A percentile compares a stretch with the other conserved stretches of the same genome.
These are phyloP conservation scores for Prunus mira DNA, from an alignment of 306 rosid genomes.

Conservation along the genomic window DNA sequence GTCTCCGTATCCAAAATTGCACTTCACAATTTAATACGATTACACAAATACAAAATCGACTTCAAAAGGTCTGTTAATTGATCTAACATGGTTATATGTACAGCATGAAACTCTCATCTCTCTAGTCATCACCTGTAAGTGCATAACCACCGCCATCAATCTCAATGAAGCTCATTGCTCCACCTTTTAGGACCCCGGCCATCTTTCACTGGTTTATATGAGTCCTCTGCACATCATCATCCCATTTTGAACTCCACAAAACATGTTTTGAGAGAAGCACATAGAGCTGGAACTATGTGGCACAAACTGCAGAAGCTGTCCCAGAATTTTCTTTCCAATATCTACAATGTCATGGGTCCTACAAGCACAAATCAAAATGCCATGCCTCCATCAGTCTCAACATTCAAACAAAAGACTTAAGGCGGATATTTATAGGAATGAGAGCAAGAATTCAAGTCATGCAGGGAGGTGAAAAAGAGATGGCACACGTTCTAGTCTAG, in stretches of 20 bases:
- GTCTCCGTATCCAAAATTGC: not conserved
- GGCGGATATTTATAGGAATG: not conserved
- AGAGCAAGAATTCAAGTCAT: not conserved
- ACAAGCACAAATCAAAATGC: not conserved
- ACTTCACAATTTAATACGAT: not conserved
- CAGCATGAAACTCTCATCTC: slow-evolving; percentile 1
- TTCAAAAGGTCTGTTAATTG: not conserved
- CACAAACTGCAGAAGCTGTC: not conserved
- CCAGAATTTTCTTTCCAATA: not conserved
- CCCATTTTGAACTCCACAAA: not conserved
- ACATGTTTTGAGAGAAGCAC: not conserved
- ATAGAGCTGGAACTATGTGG: not conserved
- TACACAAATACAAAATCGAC: not conserved
- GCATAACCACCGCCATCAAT: not conserved
- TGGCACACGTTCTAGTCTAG: not conserved
- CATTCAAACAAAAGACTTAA: not conserved
- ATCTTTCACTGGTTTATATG: not conserved
- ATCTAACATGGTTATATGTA: not conserved
- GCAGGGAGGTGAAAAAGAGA: slow-evolving; percentile 6
- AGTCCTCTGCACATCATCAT: too few species aligned
- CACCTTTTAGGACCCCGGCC: not conserved
- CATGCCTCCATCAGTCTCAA: not conserved
- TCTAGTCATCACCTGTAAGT: not conserved
- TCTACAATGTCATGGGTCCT: slow-evolving; percentile 15
- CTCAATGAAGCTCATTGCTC: not conserved